Evolutionary conservation across 768 basidiomycete genomes (phyloP), one percentile per base, ranked within the genome.

Genomic region (Amanita pallidorosea): DNA sequence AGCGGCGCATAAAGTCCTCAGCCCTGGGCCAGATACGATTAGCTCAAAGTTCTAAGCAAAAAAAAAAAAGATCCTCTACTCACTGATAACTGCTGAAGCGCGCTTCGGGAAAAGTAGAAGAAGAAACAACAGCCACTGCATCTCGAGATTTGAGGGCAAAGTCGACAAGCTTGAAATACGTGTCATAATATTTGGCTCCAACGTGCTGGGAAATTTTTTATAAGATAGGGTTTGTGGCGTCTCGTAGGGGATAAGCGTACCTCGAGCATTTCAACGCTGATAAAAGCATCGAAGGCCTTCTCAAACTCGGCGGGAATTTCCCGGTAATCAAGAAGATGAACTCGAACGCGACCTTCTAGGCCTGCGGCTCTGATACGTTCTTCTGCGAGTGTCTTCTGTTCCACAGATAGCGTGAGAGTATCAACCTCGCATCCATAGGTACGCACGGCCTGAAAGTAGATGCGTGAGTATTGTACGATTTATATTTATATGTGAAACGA

Each of bases 321-420:
- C 36, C 92, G 80, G 64, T 95, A 96, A 63, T 95, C 92, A 69
- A 93, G 75, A 38, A 95, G 72, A 63, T 94, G 90, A 7, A 95
- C 88, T 5, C 85, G 83, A 58, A 95, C 80, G 49, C 75, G 75
- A 46, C 74, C 73, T 55, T 81, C 70, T 31, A 88, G 70, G 37
- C 88, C 88, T 3, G 85, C 87, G 15, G 67, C 79, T 52, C 67
- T 74, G 62, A 94, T 77, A 45, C 91, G 79, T 61, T 89, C 87
- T 59, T 93, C 90, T 12, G 91, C 92, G 44, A 95, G 78, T 18
- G 69, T 71, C 63, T 93, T 92, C 65, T 95, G 92, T 66, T 93
- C 88, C 41, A 83, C 66, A 5, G 90, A 93, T 44, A 95, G 72
- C 11, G 92, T 95, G 58, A 95, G 71, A 7, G 88, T 91, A 62